Percentiles rank a stretch among this genome's conserved stretches.
Conservation (phyloP, 148 eudicot genomes). For the Heliamphora exappendiculata region DNA sequence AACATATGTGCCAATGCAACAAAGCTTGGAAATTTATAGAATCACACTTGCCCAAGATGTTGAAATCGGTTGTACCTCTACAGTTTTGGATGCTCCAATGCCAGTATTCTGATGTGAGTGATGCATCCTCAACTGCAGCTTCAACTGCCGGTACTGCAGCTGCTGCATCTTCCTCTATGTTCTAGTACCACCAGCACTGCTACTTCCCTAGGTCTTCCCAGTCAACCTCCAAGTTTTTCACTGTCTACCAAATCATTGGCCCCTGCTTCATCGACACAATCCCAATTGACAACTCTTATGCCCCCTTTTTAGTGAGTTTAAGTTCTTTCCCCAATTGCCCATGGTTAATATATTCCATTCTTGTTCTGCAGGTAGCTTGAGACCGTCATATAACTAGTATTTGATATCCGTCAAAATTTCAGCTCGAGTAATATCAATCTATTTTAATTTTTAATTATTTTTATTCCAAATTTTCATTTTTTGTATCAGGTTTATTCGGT, state of each 20-base stretch:
- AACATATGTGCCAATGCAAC: no score
- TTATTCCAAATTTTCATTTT: no score
- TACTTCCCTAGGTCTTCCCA: conserved; percentile 14
- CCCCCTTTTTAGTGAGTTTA: conserved; percentile 27
- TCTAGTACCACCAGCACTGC: conserved; percentile 12
- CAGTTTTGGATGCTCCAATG: conserved; percentile 12
- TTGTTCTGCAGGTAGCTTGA: no score
- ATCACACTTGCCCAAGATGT: no score
- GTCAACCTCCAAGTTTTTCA: conserved; percentile 23
- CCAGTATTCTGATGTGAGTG: conserved; percentile 11
- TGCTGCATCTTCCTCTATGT: conserved; percentile 11
- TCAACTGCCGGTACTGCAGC: conserved; percentile 3
- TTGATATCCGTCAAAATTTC: neutral
- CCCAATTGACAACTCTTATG: conserved; percentile 25
- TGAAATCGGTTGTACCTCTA: no score
- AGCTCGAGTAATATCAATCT: neutral
- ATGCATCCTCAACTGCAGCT: conserved; percentile 20
- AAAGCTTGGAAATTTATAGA: no score
- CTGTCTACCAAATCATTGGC: conserved; percentile 10
- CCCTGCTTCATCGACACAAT: conserved; percentile 17
- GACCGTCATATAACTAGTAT: neutral
- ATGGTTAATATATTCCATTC: neutral
- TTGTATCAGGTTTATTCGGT: conserved; percentile 75
- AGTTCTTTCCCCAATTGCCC: no score
- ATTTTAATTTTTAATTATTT: neutral